These are phyloP conservation scores for Backusella macrospora DNA, from an alignment of 192 early-diverging fungal genomes.

Conservation along the genomic window DNA sequence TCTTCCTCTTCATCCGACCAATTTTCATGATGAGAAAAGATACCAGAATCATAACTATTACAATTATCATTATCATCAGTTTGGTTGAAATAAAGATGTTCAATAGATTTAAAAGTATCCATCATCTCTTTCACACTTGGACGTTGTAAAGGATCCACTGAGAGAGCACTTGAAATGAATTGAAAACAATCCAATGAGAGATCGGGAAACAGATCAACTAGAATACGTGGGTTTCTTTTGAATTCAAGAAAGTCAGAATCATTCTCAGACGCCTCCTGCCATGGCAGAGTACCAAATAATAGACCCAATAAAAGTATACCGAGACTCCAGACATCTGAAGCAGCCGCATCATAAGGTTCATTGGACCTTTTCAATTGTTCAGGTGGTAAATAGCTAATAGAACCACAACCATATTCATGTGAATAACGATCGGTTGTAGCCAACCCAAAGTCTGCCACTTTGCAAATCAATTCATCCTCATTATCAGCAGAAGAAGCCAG, in stretches of 20 bases:
- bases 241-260: conserved; percentile 56
- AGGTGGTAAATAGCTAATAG: conserved; percentile 87
- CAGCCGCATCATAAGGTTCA: conserved; percentile 53
- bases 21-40: conserved; percentile 17
- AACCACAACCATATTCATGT: conserved; percentile 86
- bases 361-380: conserved; percentile 51
- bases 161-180: conserved; percentile 47
- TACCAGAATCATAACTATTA: conserved; percentile 23
- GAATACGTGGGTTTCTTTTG: conserved; percentile 48
- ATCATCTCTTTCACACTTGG: conserved; percentile 36
- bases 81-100: conserved; percentile 14
- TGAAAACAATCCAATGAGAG: conserved; percentile 44
- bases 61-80: conserved; percentile 12
- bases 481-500: conserved; percentile 35
- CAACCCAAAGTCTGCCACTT: conserved; percentile 92
- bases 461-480: conserved; percentile 38
- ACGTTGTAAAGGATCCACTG: conserved; percentile 51
- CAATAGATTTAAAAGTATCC: conserved; percentile 18
- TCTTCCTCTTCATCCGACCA: conserved; percentile 31
- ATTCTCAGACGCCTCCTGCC: conserved; percentile 56
- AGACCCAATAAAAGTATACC: conserved; percentile 79
- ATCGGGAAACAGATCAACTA: conserved; percentile 49
- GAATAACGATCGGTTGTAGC: conserved; percentile 77
- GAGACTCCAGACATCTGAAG: conserved; percentile 78
- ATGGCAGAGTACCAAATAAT: conserved; percentile 78